Evolutionary conservation across 2,329 filamentous ascomycete species (phyloP).

Genomic region (Claviceps humidiphila): DNA sequence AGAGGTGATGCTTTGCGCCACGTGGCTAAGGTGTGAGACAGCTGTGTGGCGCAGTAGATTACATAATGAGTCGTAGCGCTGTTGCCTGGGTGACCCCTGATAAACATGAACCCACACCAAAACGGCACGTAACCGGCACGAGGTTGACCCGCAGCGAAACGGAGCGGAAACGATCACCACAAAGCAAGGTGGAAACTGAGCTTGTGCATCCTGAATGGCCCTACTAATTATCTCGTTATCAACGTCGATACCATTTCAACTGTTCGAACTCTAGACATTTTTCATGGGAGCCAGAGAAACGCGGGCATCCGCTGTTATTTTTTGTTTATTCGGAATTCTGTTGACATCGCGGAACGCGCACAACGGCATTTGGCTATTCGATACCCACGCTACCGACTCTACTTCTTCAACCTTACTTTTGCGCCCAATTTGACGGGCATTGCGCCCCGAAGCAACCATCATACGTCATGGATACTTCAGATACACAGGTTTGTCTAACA

Average conservation of each 20-base stretch:
- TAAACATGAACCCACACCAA: slow-evolving; percentile 5
- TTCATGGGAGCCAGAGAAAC: too few species aligned
- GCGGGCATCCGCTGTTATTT: background rate
- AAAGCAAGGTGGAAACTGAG: background rate
- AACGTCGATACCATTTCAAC: background rate
- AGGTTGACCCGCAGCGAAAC: too few species aligned
- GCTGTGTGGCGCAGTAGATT: background rate
- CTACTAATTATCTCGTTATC: background rate
- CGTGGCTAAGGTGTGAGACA: background rate
- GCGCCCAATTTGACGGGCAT: background rate
- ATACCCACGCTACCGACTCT: slow-evolving; percentile 14
- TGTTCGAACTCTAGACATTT: background rate
- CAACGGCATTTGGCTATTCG: slow-evolving; percentile 23
- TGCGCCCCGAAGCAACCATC: slow-evolving; percentile 10
- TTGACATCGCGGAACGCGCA: slow-evolving; percentile 15
- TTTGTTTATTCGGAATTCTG: slow-evolving; percentile 12
- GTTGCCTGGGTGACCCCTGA: slow-evolving; percentile 7
- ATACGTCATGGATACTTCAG: slow-evolving; percentile 19
- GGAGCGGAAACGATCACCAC: background rate
- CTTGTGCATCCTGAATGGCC: background rate
- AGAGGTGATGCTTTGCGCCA: too few species aligned
- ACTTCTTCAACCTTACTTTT: background rate
- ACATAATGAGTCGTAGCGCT: too few species aligned
- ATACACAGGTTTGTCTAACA: slow-evolving; percentile 16
- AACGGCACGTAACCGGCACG: background rate